Conservation (phyloP, 257 asterid species). For the Hygrophila difformis region DNA sequence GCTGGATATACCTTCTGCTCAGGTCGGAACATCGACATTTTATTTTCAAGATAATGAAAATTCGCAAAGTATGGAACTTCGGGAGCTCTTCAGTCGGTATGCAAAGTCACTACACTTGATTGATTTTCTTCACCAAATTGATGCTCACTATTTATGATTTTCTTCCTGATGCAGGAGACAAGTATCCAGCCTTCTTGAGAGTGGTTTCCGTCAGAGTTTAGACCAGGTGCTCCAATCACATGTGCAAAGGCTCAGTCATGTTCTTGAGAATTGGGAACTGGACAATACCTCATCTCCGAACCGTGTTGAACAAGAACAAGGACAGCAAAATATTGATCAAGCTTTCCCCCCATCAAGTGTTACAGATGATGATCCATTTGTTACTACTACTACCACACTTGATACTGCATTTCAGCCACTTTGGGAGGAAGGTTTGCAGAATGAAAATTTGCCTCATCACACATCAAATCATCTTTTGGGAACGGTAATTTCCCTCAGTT, state of each 20-base stretch:
- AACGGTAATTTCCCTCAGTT: constrained; percentile 33
- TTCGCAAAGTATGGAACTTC: constrained; percentile 54
- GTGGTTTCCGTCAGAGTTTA: constrained; percentile 82
- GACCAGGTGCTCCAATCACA: constrained; percentile 74
- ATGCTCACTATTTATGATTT: neutral
- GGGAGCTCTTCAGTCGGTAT: constrained; percentile 86
- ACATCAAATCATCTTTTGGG: constrained; percentile 40
- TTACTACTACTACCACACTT: constrained; percentile 24
- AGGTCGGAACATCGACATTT: constrained; percentile 36
- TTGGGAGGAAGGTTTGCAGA: constrained; percentile 46
- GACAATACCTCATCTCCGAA: constrained; percentile 42
- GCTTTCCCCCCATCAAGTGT: constrained; percentile 23
- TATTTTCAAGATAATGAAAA: constrained; percentile 60
- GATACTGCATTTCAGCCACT: constrained; percentile 34
- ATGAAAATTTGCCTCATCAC: constrained; percentile 28
- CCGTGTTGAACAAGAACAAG: constrained; percentile 34
- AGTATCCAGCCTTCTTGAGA: constrained; percentile 77
- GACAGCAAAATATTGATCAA: constrained; percentile 32
- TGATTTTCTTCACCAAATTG: neutral
- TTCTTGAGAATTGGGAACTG: constrained; percentile 57
- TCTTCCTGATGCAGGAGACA: constrained; percentile 49
- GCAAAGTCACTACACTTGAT: neutral
- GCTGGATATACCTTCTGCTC: constrained; percentile 56
- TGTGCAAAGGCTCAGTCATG: constrained; percentile 57
- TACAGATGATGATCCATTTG: constrained; percentile 28